Conservation (phyloP, 495 filamentous ascomycete species). For the Jackrogersella multiformis region DNA sequence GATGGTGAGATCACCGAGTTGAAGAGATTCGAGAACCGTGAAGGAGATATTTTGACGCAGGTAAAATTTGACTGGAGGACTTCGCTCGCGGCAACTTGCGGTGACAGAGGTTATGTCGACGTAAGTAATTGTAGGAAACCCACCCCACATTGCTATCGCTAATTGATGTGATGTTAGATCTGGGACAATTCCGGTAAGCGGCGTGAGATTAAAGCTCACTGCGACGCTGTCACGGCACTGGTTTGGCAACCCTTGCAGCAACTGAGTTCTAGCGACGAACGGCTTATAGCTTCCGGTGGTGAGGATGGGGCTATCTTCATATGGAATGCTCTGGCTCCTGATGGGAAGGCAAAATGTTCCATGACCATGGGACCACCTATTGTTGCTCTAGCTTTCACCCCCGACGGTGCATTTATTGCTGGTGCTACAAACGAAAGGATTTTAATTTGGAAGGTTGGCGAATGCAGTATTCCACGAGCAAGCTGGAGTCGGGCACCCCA, state of each 20-base stretch:
- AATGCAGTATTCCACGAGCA: conserved; percentile 69
- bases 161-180: conserved; percentile 48
- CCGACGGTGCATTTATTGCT: conserved; percentile 75
- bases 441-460: conserved; percentile 77
- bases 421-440: conserved; percentile 71
- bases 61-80: conserved; percentile 59
- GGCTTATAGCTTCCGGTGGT: conserved; percentile 61
- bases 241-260: conserved; percentile 61
- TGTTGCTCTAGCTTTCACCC: conserved; percentile 72
- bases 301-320: conserved; percentile 73
- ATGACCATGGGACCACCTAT: conserved; percentile 69
- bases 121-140: conserved; percentile 47
- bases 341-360: conserved; percentile 64
- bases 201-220: conserved; percentile 59
- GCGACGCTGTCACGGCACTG: conserved; percentile 58
- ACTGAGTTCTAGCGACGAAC: conserved; percentile 51
- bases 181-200: conserved; percentile 59
- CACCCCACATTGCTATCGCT: conserved; percentile 2
- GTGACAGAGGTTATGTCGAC: conserved; percentile 61
- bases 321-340: conserved; percentile 69
- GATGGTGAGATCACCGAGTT: conserved; percentile 51
- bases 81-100: conserved; percentile 58
- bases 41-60: conserved; percentile 56
- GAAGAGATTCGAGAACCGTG: conserved; percentile 52
- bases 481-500: conserved; percentile 64